Evolutionary conservation across 257 asterid species (phyloP).

Genomic region (Haberlea rhodopensis): DNA sequence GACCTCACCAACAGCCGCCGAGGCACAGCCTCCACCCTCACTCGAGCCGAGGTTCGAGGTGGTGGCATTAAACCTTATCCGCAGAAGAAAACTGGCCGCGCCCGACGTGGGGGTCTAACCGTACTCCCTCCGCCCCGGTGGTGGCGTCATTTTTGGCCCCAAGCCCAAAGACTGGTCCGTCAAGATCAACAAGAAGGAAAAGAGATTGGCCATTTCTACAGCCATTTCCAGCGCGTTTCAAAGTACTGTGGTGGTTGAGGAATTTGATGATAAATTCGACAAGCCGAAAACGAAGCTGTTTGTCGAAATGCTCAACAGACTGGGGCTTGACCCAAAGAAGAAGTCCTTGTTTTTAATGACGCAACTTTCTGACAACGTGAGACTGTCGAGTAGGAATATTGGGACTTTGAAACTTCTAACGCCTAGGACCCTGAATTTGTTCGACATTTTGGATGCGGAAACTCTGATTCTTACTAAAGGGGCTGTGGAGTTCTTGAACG

Average conservation of each 20-base stretch:
- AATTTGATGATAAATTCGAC: slow-evolving; percentile 69
- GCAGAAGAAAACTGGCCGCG: slow-evolving; percentile 87
- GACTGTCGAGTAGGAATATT: slow-evolving; percentile 64
- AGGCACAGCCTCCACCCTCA: slow-evolving; percentile 95
- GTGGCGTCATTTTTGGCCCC: slow-evolving; percentile 92
- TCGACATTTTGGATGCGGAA: slow-evolving; percentile 83
- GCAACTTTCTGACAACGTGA: slow-evolving; percentile 70
- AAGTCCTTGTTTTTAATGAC: slow-evolving; percentile 73
- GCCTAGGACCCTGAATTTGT: slow-evolving; percentile 85
- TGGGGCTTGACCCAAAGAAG: slow-evolving; percentile 90
- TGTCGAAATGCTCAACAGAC: slow-evolving; percentile 64
- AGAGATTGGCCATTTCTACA: slow-evolving; percentile 77
- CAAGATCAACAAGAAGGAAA: slow-evolving; percentile 85
- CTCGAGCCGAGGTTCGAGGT: slow-evolving; percentile 90
- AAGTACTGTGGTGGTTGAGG: slow-evolving; percentile 80
- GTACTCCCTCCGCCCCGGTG: slow-evolving; percentile 94
- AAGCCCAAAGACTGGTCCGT: slow-evolving; percentile 93
- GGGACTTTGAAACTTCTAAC: slow-evolving; percentile 84
- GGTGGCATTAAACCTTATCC: slow-evolving; percentile 88
- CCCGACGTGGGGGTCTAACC: slow-evolving; percentile 89
- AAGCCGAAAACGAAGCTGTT: slow-evolving; percentile 87
- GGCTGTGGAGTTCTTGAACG: slow-evolving; percentile 78
- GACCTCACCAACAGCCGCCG: slow-evolving; percentile 92
- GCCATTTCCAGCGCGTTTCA: slow-evolving; percentile 74
- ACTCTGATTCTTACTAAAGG: slow-evolving; percentile 67